Percentiles rank a stretch among this genome's conserved stretches.
Conservation (phyloP, 306 rosid species). For the Lathyrus sativus region DNA sequence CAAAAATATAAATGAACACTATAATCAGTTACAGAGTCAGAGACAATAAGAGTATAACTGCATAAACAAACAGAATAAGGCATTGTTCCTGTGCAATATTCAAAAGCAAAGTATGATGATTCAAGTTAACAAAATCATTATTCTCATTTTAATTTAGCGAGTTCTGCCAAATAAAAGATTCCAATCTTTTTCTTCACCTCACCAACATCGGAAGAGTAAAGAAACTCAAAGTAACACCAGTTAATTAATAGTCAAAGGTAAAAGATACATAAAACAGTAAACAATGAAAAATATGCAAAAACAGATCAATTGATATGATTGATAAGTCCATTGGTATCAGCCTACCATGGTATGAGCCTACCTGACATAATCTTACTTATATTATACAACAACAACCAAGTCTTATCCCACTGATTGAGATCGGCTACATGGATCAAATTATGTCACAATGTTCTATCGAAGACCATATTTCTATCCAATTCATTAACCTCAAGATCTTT, state of each 20-base stretch:
- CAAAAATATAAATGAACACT: slow-evolving; percentile 34
- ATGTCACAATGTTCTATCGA: too few species aligned
- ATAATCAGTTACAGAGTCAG: slow-evolving; percentile 33
- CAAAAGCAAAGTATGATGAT: slow-evolving; percentile 16
- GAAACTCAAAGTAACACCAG: slow-evolving; percentile 22
- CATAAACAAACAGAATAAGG: slow-evolving; percentile 32
- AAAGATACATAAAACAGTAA: slow-evolving; percentile 8
- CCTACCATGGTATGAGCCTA: not conserved
- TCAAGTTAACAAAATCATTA: slow-evolving; percentile 9
- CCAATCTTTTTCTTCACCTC: not conserved
- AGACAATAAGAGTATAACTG: slow-evolving; percentile 31
- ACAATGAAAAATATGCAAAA: slow-evolving; percentile 21
- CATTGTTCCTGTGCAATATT: slow-evolving; percentile 12
- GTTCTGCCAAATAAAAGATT: slow-evolving; percentile 16
- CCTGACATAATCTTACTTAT: not conserved
- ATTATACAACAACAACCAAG: not conserved
- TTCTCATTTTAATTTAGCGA: slow-evolving; percentile 31
- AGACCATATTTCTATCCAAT: too few species aligned
- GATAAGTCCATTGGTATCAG: not conserved
- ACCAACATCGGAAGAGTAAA: slow-evolving; percentile 16
- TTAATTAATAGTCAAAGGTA: slow-evolving; percentile 15
- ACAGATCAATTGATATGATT: not conserved
- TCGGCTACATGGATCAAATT: too few species aligned
- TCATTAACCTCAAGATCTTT: too few species aligned
- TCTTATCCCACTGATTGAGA: too few species aligned